Evolutionary conservation across 148 eudicot genomes (phyloP).

Genomic region (Chenopodium berlandieri): DNA sequence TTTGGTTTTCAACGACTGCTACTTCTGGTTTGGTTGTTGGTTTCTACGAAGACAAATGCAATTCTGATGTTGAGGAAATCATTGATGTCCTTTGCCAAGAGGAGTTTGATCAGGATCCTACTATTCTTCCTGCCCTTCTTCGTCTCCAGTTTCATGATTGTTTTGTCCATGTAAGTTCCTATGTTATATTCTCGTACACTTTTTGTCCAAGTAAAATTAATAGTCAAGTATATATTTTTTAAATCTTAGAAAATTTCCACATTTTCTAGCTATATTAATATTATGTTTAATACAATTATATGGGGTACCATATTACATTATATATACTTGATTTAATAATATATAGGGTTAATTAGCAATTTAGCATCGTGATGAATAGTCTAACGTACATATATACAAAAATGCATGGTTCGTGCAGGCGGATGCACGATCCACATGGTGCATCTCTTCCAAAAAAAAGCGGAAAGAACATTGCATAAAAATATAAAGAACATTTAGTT

Average conservation of each 20-base stretch:
- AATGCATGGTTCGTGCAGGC: too few species aligned
- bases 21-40: slow-evolving; percentile 14
- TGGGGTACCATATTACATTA: too few species aligned
- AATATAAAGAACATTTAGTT: too few species aligned
- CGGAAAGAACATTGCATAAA: too few species aligned
- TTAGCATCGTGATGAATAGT: background rate
- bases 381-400: too few species aligned
- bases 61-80: slow-evolving; percentile 13
- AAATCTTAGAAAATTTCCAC: background rate
- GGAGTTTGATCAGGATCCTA: background rate
- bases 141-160: slow-evolving; percentile 29
- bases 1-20: background rate
- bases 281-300: too few species aligned
- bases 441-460: too few species aligned
- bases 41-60: slow-evolving; percentile 5
- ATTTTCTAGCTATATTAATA: background rate
- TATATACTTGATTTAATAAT: too few species aligned
- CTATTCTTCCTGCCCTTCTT: slow-evolving; percentile 25
- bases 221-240: too few species aligned
- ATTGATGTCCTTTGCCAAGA: background rate
- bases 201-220: too few species aligned
- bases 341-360: background rate
- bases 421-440: too few species aligned
- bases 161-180: slow-evolving; percentile 19
- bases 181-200: background rate